Conservation (phyloP, 805 yeast species). For the Candida hungchunana region DNA sequence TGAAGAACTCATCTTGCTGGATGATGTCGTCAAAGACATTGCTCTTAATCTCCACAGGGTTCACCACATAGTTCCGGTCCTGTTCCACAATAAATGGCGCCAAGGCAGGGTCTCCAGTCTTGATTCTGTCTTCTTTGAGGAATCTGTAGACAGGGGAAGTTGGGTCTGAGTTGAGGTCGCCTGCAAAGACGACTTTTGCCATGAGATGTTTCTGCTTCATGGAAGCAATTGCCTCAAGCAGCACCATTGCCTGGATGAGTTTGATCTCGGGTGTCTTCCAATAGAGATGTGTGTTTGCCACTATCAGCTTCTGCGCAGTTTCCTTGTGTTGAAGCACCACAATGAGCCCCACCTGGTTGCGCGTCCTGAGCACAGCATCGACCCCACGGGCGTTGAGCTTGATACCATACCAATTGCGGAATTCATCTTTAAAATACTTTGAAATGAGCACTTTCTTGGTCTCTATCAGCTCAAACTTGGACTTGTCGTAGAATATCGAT, state of each 20-base stretch:
- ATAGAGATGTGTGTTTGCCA: conserved; percentile 58
- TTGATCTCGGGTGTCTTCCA: conserved; percentile 58
- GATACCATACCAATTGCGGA: conserved; percentile 11
- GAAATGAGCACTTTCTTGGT: conserved; percentile 31
- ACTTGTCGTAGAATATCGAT: conserved; percentile 46
- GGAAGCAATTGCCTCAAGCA: conserved; percentile 33
- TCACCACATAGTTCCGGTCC: conserved; percentile 27
- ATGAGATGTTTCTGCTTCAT: conserved; percentile 26
- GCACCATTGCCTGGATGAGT: conserved; percentile 46
- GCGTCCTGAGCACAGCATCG: conserved; percentile 38
- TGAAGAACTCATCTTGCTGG: conserved; percentile 22
- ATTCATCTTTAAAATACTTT: conserved; percentile 16
- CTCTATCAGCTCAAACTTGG: conserved; percentile 40
- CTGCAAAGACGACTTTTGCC: conserved; percentile 42
- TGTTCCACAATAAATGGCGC: conserved; percentile 17
- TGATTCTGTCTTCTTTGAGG: conserved; percentile 31
- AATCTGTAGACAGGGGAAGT: conserved; percentile 46
- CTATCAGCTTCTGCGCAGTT: conserved; percentile 37
- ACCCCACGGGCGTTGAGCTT: conserved; percentile 22
- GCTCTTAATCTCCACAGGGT: conserved; percentile 28
- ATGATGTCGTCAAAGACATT: conserved; percentile 28
- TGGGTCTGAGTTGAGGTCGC: conserved; percentile 54
- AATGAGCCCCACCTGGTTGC: conserved; percentile 57
- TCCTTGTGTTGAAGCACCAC: conserved; percentile 42
- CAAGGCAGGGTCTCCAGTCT: conserved; percentile 23